Evolutionary conservation across 768 basidiomycete species (phyloP).

Genomic region (Botryobasidium botryosum): DNA sequence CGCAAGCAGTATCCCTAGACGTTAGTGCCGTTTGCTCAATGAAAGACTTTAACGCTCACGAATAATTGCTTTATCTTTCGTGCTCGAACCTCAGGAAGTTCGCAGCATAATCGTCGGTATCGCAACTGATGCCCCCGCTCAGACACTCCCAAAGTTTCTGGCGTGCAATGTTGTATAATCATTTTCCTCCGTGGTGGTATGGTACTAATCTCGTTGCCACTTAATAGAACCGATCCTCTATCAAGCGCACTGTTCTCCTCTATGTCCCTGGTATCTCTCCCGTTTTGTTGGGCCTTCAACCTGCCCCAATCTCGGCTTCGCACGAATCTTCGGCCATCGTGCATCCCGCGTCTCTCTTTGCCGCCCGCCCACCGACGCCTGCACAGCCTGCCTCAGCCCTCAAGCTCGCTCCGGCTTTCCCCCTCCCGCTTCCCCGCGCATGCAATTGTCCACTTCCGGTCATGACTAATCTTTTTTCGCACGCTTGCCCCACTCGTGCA

Average conservation of each 20-base stretch:
- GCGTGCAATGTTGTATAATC: not conserved
- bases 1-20: too few species aligned
- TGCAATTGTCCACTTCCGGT: too few species aligned
- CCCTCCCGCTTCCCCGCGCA: slow-evolving; percentile 28
- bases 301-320: slow-evolving; percentile 23
- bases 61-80: not conserved
- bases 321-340: slow-evolving; percentile 38
- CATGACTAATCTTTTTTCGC: slow-evolving; percentile 58
- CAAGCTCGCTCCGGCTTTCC: slow-evolving; percentile 36
- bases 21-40: too few species aligned
- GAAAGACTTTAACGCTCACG: too few species aligned
- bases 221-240: slow-evolving; percentile 46
- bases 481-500: slow-evolving; percentile 84
- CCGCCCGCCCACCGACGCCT: slow-evolving; percentile 36
- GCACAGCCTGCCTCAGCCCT: slow-evolving; percentile 39
- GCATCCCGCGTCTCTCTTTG: slow-evolving; percentile 18
- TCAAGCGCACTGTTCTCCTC: slow-evolving; percentile 64
- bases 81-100: not conserved
- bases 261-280: slow-evolving; percentile 79
- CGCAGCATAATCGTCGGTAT: not conserved
- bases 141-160: not conserved
- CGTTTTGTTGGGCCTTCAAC: slow-evolving; percentile 20
- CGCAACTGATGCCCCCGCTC: not conserved
- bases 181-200: not conserved
- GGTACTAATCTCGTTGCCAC: not conserved